A percentile compares a stretch with the other conserved stretches of the same genome.
Conservation (phyloP, 305 asterid species). For the Nicotiana rustica region DNA sequence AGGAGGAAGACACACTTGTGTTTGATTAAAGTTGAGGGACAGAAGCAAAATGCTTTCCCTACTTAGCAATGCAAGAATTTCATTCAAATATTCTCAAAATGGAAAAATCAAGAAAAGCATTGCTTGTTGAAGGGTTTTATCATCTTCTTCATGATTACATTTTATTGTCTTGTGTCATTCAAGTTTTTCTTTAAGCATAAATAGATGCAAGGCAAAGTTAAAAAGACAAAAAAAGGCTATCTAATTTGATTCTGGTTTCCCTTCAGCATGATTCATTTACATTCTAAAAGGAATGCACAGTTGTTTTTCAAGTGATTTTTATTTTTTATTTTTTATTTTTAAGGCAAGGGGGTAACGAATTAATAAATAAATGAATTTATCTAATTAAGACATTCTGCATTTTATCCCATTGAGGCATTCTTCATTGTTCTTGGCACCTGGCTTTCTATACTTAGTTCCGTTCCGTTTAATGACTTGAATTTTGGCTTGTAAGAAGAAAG, state of each 20-base stretch:
- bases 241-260: background rate
- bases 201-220: background rate
- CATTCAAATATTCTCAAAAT: constrained; percentile 34
- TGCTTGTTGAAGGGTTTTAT: constrained; percentile 45
- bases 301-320: background rate
- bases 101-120: constrained; percentile 50
- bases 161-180: constrained; percentile 33
- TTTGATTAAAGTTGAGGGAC: constrained; percentile 24
- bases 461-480: too few relatives aligned
- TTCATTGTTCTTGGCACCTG: too few relatives aligned
- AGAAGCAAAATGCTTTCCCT: constrained; percentile 46
- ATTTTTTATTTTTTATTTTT: too few relatives aligned
- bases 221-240: background rate
- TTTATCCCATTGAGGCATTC: too few relatives aligned
- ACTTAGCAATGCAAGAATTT: constrained; percentile 57
- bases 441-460: too few relatives aligned
- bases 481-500: too few relatives aligned
- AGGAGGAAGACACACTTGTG: constrained; percentile 23
- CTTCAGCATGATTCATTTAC: background rate
- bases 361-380: too few relatives aligned
- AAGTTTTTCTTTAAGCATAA: constrained; percentile 4
- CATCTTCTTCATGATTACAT: constrained; percentile 6
- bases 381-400: too few relatives aligned
- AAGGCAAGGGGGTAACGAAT: too few relatives aligned
- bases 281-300: background rate